Base-by-base conservation (phyloP, 805 yeast genomes). In the Komagataella mondaviorum region DNA sequence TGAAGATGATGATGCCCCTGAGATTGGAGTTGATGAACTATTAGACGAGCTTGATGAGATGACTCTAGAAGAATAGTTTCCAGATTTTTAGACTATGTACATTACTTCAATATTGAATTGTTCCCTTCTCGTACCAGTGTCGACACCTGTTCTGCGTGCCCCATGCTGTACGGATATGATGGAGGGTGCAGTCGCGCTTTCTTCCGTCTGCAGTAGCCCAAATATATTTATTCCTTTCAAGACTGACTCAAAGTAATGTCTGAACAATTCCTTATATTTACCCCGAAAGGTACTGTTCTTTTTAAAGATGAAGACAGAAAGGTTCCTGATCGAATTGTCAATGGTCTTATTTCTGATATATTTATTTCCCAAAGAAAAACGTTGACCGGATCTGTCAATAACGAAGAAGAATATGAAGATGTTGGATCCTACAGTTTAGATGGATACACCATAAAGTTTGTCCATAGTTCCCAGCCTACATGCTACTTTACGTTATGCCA, bases 31-130 rank as follows among this genome's bases (percentile, higher is more conserved):
- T 52, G 96, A 90, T 62, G 98, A 93, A 70, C 75, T 93, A 59
- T 75, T 93, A 69, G 98, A 93, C 60, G 99, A 93, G 65, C 74
- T 93, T 60, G 97, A 89, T 59, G 96, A 86, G 53, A 84, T 90
- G 95, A 87, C 87, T 24, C 73, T 90, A 65, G 89, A 83, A 45
- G 88, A 78, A 30, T 30, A 30, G 14, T 30, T 30, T 30, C 2
- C 14, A 10, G n/a, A 30, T 8, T 30, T 24, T 30, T 30, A 30
- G 6, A 17, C 36, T 48, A 49, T 36, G 36, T 51, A 22, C 44
- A 36, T 24, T 30, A 30, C n/a, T 2, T 46, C 17, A n/a, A 22
- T 14, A 46, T 44, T 47, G 46, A 20, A 47, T 20, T 8, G 17
- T 18, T 47, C 14, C 8, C 17, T 16, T 18, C 10, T 17, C 12